A percentile compares a stretch with the other conserved stretches of the same genome.
Conservation (phyloP, 106 monocot genomes). For the Alisma plantagoaquatica region DNA sequence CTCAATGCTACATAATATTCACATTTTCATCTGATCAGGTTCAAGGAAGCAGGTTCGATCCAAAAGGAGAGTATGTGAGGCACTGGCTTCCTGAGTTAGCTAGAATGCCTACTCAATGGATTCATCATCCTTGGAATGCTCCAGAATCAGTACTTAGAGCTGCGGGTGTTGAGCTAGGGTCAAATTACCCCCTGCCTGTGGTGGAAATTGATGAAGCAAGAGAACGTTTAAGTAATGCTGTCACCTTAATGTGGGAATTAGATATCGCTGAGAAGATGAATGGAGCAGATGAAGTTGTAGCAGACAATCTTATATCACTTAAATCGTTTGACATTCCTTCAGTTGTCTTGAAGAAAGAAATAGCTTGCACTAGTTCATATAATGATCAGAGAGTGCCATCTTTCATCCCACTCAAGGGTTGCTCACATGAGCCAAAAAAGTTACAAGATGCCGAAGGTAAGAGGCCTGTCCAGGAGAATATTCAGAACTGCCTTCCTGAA, state of each 20-base stretch:
- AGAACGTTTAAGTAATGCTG: slow-evolving; percentile 45
- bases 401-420: slow-evolving; percentile 5
- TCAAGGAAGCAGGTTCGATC: slow-evolving; percentile 73
- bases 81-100: slow-evolving; percentile 84
- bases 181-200: slow-evolving; percentile 75
- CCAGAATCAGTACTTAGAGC: slow-evolving; percentile 46
- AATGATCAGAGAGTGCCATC: slow-evolving; percentile 65
- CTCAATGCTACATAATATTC: too few relatives aligned
- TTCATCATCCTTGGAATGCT: slow-evolving; percentile 89
- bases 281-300: slow-evolving; percentile 39
- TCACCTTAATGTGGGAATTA: slow-evolving; percentile 70
- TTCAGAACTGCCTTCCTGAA: background rate
- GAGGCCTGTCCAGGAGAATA: background rate
- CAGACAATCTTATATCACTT: slow-evolving; percentile 39
- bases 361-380: slow-evolving; percentile 23
- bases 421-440: background rate
- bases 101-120: slow-evolving; percentile 76
- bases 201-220: slow-evolving; percentile 48
- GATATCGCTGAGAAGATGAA: slow-evolving; percentile 28
- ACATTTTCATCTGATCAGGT: too few relatives aligned
- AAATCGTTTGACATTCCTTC: slow-evolving; percentile 50
- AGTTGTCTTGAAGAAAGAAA: slow-evolving; percentile 46
- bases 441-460: background rate
- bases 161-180: slow-evolving; percentile 72
- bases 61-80: slow-evolving; percentile 67